Conservation (phyloP, 2,329 filamentous ascomycete species). For the Dryadomyces quercus-mongolicae region DNA sequence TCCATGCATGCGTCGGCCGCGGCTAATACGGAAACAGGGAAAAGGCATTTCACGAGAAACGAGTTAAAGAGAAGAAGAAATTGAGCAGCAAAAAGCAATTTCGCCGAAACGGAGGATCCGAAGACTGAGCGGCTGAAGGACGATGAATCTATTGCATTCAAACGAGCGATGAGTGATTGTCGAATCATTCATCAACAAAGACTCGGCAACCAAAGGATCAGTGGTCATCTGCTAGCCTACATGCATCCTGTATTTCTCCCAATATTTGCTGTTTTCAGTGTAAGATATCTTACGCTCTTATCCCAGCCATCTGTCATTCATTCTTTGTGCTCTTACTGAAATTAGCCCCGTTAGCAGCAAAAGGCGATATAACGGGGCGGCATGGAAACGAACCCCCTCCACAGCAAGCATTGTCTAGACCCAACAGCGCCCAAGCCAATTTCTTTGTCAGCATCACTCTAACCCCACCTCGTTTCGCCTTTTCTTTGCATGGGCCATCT, state of each 20-base stretch:
- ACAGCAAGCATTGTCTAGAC: background rate
- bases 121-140: background rate
- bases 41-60: conserved; percentile 30
- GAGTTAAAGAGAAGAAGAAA: conserved; percentile 36
- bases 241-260: too few species aligned
- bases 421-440: background rate
- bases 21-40: conserved; percentile 21
- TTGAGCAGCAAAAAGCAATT: conserved; percentile 37
- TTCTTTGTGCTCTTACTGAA: too few species aligned
- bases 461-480: background rate
- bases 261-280: too few species aligned
- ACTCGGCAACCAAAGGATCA: too few species aligned
- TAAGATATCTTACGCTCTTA: too few species aligned
- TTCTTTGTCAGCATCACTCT: background rate
- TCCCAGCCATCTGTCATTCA: too few species aligned
- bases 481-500: background rate
- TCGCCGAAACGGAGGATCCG: conserved; percentile 20
- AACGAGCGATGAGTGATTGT: too few species aligned
- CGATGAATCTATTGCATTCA: too few species aligned
- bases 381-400: background rate
- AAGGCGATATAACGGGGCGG: background rate
- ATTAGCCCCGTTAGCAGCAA: background rate
- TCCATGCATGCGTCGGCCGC: too few species aligned
- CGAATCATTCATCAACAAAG: too few species aligned
- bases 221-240: too few species aligned